Base-by-base conservation (phyloP, 2,329 filamentous ascomycete genomes). In the Sporothrix humicola region DNA sequence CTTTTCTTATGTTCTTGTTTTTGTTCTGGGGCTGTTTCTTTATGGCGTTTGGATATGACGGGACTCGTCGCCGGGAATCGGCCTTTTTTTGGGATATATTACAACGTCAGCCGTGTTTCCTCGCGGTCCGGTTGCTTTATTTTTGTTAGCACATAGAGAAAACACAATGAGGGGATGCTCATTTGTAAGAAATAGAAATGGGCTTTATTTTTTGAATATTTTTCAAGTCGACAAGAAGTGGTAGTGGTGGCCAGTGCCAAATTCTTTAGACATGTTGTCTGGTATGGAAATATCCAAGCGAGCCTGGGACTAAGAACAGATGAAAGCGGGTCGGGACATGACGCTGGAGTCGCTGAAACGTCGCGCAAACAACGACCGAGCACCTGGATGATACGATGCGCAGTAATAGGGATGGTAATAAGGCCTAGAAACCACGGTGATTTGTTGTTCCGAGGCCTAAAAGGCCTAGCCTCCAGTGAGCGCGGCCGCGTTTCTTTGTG, bases 131-230 rank as follows among this genome's bases (percentile, higher is more conserved):
- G 71, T 69, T 61, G 50, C 44, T 71, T 63, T 46, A 31, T 74
- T 71, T 71, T 71, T 74, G 58, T 61, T n/a, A 71, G 23, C 26
- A 59, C 52, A 65, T 71, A 71, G 44, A 73, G 56, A 73, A 71
- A 68, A 73, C 44, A 37, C 9, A 71, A 12, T 46, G 52, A 58
- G 37, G n/a, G 13, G 46, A 59, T 48, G 73, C 69, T 71, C 54
- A 63, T 50, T 13, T n/a, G 56, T 52, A 65, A 54, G 58, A 50
- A 37, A 63, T 48, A 42, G 58, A 72, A 63, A 13, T 2, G 23
- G 10, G 1, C 20, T 71, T 71, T 10, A 63, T 54, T 54, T 52
- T 23, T 48, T 15, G 42, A 48, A 48, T 20, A 3, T 66, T 26
- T 54, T 56, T 26, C 3, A 3, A 48, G 15, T 7, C 15, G 15